A percentile compares a stretch with the other conserved stretches of the same genome.
Evolutionary conservation across 2,329 filamentous ascomycete genomes (phyloP).

Genomic region (Xylariaceae sp.): DNA sequence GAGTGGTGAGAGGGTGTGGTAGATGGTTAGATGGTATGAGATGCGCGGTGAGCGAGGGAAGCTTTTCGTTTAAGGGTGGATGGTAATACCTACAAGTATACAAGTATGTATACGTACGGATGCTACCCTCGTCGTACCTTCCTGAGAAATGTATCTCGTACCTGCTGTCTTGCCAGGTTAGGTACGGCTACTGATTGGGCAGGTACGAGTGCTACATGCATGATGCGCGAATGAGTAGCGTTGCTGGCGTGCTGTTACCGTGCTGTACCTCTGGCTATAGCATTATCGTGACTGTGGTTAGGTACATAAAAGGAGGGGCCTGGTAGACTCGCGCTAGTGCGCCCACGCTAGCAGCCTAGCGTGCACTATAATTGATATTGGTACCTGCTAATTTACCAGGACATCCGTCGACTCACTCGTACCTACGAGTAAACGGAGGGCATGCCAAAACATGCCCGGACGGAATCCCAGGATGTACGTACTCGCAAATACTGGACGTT

Average conservation of each 20-base stretch:
- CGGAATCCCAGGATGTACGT: background rate
- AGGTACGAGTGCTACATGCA: background rate
- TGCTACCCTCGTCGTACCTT: background rate
- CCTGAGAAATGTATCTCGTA: background rate
- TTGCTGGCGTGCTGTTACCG: background rate
- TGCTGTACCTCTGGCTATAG: background rate
- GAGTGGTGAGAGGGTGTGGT: background rate
- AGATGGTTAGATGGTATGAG: background rate
- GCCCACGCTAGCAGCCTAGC: background rate
- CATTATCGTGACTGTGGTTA: background rate
- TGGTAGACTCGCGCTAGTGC: background rate
- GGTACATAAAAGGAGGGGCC: background rate
- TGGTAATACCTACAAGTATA: background rate
- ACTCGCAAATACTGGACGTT: too few relatives aligned
- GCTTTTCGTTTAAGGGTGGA: background rate
- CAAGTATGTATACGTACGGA: too few relatives aligned
- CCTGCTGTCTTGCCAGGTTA: background rate
- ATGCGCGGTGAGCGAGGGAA: background rate
- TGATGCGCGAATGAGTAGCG: background rate
- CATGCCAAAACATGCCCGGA: background rate
- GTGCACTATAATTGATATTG: background rate
- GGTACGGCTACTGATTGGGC: background rate
- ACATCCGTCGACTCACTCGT: background rate
- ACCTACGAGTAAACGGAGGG: background rate
- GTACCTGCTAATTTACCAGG: background rate